Percentiles rank a stretch among this genome's conserved stretches.
phyloP scores from a whole-genome alignment of 2,329 filamentous ascomycete genomes.

The Penicillium hesseltinei region DNA sequence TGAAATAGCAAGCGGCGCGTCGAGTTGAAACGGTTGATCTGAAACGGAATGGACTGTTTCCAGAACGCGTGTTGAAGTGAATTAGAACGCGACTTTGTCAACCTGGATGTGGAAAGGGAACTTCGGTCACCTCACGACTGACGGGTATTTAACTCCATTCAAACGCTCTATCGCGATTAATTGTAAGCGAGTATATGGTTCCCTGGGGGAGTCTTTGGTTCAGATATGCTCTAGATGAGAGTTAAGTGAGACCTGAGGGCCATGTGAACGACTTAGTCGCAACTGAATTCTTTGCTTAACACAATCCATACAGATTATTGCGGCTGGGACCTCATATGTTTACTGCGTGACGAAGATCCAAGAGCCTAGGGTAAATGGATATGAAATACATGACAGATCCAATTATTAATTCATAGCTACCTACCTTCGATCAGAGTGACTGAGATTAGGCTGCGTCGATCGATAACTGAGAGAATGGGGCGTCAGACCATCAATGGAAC shows the following conservation, averaged over 20 bases:
- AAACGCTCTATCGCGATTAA: neutral
- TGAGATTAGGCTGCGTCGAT: neutral
- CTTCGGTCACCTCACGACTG: neutral
- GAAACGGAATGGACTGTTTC: neutral
- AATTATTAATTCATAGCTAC: neutral
- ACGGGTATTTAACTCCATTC: neutral
- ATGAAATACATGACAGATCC: neutral
- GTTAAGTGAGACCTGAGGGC: neutral
- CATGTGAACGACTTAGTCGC: neutral
- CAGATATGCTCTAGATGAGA: neutral
- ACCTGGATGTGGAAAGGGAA: neutral
- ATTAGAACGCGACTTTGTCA: neutral
- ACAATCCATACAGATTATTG: neutral
- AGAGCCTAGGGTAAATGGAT: neutral
- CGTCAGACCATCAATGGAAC: neutral
- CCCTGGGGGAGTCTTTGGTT: too few relatives aligned
- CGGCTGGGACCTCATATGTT: neutral
- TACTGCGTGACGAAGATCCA: neutral
- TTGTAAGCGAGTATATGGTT: neutral
- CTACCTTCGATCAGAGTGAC: neutral
- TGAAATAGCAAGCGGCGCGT: too few relatives aligned
- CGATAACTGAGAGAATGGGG: neutral
- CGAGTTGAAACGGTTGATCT: neutral
- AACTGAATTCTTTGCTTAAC: neutral
- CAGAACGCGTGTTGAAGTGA: neutral